Evolutionary conservation across 805 yeast species (phyloP).

Genomic region (Starmerella khaoyaiensis): DNA sequence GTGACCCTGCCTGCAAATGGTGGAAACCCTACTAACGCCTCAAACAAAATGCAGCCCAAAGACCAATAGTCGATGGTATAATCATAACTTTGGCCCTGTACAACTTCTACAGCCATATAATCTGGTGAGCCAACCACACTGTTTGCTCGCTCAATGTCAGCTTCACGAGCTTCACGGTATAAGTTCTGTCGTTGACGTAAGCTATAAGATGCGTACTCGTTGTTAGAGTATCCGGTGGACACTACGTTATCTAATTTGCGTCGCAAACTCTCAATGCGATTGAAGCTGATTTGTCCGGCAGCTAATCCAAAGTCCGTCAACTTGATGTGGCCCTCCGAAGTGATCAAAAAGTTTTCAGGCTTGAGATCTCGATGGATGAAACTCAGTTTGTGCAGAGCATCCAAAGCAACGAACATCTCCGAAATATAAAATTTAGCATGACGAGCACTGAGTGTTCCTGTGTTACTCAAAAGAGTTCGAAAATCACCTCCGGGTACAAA

Average conservation of each 20-base stretch:
- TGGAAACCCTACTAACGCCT: conserved; percentile 90
- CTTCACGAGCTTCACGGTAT: conserved; percentile 58
- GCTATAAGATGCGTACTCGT: conserved; percentile 41
- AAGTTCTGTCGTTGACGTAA: conserved; percentile 77
- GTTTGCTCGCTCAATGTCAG: conserved; percentile 76
- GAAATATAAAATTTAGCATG: conserved; percentile 91
- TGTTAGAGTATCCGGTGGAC: conserved; percentile 23
- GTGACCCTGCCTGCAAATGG: conserved; percentile 91
- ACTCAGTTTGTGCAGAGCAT: conserved; percentile 86
- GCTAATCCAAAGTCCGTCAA: conserved; percentile 95
- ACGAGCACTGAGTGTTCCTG: conserved; percentile 83
- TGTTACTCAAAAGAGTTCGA: conserved; percentile 83
- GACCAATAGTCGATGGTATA: conserved; percentile 99
- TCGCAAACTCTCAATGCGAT: conserved; percentile 87
- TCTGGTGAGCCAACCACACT: conserved; percentile 98
- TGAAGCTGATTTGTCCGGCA: conserved; percentile 87
- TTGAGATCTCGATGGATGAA: conserved; percentile 94
- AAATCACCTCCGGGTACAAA: conserved; percentile 99
- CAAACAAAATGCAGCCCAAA: conserved; percentile 91
- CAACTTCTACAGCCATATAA: conserved; percentile 95
- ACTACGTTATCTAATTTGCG: conserved; percentile 33
- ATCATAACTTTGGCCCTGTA: conserved; percentile 86
- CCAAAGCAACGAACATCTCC: conserved; percentile 93
- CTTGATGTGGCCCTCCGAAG: conserved; percentile 81
- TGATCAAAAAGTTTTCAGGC: conserved; percentile 87